Conservation (phyloP, 257 asterid species). For the Nicotiana noctiflora region DNA sequence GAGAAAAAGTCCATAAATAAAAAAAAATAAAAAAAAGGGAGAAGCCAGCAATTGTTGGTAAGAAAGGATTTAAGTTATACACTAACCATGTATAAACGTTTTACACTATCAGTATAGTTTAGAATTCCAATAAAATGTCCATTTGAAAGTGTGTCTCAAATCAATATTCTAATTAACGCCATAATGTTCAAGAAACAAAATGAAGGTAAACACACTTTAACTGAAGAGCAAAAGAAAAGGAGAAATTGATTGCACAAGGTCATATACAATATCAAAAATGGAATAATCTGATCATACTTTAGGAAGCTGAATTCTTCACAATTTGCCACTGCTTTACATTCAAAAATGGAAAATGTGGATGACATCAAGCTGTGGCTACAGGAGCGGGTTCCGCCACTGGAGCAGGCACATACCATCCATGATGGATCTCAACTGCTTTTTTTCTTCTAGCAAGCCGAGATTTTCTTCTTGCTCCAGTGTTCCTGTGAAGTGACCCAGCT, state of each 20-base stretch:
- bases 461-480: conserved; percentile 93
- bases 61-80: background rate
- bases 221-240: background rate
- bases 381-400: conserved; percentile 25
- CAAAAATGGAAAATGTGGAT: background rate
- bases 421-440: conserved; percentile 69
- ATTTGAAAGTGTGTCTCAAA: background rate
- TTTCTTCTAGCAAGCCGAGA: conserved; percentile 92
- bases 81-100: background rate
- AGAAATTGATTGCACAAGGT: conserved; percentile 5
- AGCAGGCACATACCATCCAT: conserved; percentile 81
- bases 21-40: too few species aligned
- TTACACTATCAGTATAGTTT: background rate
- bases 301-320: background rate
- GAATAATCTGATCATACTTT: background rate
- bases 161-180: background rate
- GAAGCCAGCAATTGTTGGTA: background rate
- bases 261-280: conserved; percentile 4
- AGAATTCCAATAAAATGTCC: background rate
- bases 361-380: conserved; percentile 25
- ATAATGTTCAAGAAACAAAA: background rate
- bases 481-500: conserved; percentile 72
- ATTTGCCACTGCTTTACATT: background rate
- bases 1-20: too few species aligned
- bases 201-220: background rate